These are phyloP conservation scores for Dendrocalamus latiflorus DNA, from an alignment of 202 grass and related monocot genomes.

Conservation along the genomic window DNA sequence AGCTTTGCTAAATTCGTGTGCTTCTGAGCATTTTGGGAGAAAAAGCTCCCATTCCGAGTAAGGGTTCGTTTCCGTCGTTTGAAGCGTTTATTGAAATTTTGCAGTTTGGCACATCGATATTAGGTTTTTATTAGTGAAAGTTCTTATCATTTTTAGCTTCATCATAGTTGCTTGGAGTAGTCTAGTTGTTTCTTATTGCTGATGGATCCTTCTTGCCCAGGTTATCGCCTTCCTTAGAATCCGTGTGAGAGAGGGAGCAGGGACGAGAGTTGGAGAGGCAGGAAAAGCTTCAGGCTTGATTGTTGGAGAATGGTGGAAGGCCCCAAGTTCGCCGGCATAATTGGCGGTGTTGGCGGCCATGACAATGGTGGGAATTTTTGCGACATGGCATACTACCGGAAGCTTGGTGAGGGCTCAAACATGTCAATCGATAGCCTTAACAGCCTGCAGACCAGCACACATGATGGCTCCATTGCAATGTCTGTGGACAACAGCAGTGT, in stretches of 20 bases:
- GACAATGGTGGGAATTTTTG: conserved; percentile 29
- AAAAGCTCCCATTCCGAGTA: background rate
- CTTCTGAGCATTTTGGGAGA: background rate
- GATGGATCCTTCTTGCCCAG: background rate
- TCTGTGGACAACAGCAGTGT: conserved; percentile 52
- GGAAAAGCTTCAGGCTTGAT: no score
- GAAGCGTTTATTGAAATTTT: no score
- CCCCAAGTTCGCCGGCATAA: conserved; percentile 41
- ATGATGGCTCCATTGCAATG: conserved; percentile 56
- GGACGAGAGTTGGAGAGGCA: background rate
- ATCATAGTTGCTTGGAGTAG: background rate
- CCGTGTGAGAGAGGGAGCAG: background rate
- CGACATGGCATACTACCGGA: conserved; percentile 62
- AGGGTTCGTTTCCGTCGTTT: no score
- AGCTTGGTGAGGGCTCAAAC: conserved; percentile 65
- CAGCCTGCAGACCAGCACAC: conserved; percentile 51
- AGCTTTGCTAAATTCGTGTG: background rate
- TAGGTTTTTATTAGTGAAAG: background rate
- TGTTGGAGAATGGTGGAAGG: conserved; percentile 60
- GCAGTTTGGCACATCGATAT: no score
- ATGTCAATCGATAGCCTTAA: conserved; percentile 62
- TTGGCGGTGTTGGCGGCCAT: conserved; percentile 30
- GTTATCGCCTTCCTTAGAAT: background rate
- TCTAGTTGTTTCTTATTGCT: background rate
- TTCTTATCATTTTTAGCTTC: background rate